Conservation (phyloP, 2,329 filamentous ascomycete species). For the Geosmithia flava region DNA sequence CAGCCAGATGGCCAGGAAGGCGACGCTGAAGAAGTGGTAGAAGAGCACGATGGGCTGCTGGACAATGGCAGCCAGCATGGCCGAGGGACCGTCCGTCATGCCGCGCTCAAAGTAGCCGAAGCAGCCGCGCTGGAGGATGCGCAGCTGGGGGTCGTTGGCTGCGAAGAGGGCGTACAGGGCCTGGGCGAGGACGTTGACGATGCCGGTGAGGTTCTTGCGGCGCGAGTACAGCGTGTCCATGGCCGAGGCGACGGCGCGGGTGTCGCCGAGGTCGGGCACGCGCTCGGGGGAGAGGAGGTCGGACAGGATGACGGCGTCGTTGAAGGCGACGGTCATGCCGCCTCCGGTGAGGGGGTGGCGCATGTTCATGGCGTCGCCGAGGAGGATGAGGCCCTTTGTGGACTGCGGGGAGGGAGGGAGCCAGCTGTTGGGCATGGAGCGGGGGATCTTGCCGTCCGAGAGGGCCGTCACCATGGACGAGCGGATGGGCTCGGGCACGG, state of each 20-base stretch:
- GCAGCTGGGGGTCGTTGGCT: conserved; percentile 65
- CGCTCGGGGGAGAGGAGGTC: conserved; percentile 57
- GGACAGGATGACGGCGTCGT: conserved; percentile 72
- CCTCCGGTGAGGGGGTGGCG: conserved; percentile 95
- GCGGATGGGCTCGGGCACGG: conserved; percentile 58
- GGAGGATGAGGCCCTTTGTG: conserved; percentile 55
- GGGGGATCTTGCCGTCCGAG: conserved; percentile 62
- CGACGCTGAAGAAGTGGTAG: conserved; percentile 91
- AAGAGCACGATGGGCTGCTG: conserved; percentile 66
- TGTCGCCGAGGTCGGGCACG: conserved; percentile 59
- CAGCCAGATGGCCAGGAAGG: conserved; percentile 74
- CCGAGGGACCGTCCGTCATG: conserved; percentile 65
- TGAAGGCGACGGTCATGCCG: conserved; percentile 96
- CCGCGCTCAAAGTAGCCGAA: conserved; percentile 81
- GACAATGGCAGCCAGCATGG: conserved; percentile 72
- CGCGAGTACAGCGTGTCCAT: conserved; percentile 75
- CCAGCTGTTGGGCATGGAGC: conserved; percentile 91
- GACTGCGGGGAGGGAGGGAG: conserved; percentile 60
- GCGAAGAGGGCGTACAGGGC: conserved; percentile 88
- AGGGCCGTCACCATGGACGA: conserved; percentile 67
- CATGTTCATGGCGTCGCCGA: conserved; percentile 98
- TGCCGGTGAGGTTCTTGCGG: conserved; percentile 68
- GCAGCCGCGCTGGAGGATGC: conserved; percentile 76
- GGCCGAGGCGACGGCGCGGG: conserved; percentile 49
- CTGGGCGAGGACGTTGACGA: conserved; percentile 97